These are phyloP conservation scores for Pontederia crassipes DNA, from an alignment of 176 grass and related monocot species.

Conservation along the genomic window DNA sequence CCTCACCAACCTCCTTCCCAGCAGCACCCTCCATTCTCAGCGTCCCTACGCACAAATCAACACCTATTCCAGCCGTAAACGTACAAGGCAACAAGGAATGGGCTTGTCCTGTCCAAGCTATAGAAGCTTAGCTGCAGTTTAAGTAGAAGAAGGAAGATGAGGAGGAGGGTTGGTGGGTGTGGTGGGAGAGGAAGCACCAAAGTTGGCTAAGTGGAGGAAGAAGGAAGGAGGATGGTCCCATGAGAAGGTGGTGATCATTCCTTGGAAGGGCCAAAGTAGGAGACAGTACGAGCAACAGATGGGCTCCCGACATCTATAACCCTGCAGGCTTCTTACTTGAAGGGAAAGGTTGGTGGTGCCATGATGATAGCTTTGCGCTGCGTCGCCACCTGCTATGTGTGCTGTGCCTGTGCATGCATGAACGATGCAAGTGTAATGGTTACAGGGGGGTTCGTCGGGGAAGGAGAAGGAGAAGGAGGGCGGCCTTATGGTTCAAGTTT, in stretches of 20 bases:
- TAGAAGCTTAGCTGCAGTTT: background rate
- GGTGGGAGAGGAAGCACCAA: background rate
- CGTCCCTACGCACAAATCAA: background rate
- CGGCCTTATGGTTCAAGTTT: too few relatives aligned
- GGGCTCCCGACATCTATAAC: too few relatives aligned
- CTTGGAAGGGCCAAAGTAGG: background rate
- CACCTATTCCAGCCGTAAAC: too few relatives aligned
- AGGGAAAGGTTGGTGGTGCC: too few relatives aligned
- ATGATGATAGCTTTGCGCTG: too few relatives aligned
- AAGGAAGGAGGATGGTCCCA: background rate
- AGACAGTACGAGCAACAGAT: background rate
- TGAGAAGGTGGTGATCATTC: slow-evolving; percentile 5
- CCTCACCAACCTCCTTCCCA: background rate
- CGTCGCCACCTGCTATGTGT: too few relatives aligned
- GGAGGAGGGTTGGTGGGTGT: background rate
- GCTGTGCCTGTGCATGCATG: too few relatives aligned
- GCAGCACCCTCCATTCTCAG: background rate
- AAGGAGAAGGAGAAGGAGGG: too few relatives aligned
- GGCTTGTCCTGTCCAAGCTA: background rate
- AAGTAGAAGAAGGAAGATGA: background rate
- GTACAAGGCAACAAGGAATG: background rate
- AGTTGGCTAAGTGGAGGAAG: background rate
- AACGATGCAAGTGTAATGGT: too few relatives aligned
- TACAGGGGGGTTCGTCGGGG: too few relatives aligned
- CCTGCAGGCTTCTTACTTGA: too few relatives aligned